Evolutionary conservation across 2,329 filamentous ascomycete species (phyloP).

Genomic region (Fusarium nurragi): DNA sequence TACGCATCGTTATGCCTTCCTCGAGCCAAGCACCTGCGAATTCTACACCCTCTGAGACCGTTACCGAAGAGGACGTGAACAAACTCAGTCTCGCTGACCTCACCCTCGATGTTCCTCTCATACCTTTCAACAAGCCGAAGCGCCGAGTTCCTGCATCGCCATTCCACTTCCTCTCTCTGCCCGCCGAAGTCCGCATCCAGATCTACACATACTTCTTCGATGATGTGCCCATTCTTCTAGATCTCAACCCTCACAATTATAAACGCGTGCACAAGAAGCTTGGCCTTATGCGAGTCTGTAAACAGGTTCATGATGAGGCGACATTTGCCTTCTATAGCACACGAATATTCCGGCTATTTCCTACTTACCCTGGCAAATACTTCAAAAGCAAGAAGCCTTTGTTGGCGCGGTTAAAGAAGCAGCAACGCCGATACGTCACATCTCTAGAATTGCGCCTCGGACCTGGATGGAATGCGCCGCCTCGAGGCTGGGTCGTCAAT

Average conservation of each 20-base stretch:
- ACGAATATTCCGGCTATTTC: conserved; percentile 72
- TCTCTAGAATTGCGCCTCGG: conserved; percentile 76
- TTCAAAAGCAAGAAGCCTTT: conserved; percentile 80
- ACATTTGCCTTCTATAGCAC: conserved; percentile 72
- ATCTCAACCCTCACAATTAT: conserved; percentile 74
- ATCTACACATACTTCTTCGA: conserved; percentile 73
- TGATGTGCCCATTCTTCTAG: conserved; percentile 63
- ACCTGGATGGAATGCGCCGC: conserved; percentile 76
- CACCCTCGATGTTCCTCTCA: conserved; percentile 53
- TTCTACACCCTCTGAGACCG: conserved; percentile 47
- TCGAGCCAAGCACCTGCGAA: conserved; percentile 26
- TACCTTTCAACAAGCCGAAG: conserved; percentile 46
- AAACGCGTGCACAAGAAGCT: conserved; percentile 69
- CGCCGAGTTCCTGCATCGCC: conserved; percentile 51
- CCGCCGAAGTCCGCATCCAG: conserved; percentile 73
- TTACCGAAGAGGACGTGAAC: conserved; percentile 54
- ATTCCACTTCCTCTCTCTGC: conserved; percentile 74
- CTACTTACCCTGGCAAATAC: conserved; percentile 69
- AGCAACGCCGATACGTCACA: conserved; percentile 68
- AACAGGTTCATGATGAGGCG: conserved; percentile 69
- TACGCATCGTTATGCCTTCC: conserved; percentile 37
- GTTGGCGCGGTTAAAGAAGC: conserved; percentile 70
- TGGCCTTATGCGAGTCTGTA: conserved; percentile 68
- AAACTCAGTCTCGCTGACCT: conserved; percentile 55
- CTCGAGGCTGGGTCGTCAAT: conserved; percentile 75